Percentiles rank a stretch among this genome's conserved stretches.
These are phyloP conservation scores for Psidium friedrichsthalianum DNA, from an alignment of 345 rosid genomes.

Conservation along the genomic window DNA sequence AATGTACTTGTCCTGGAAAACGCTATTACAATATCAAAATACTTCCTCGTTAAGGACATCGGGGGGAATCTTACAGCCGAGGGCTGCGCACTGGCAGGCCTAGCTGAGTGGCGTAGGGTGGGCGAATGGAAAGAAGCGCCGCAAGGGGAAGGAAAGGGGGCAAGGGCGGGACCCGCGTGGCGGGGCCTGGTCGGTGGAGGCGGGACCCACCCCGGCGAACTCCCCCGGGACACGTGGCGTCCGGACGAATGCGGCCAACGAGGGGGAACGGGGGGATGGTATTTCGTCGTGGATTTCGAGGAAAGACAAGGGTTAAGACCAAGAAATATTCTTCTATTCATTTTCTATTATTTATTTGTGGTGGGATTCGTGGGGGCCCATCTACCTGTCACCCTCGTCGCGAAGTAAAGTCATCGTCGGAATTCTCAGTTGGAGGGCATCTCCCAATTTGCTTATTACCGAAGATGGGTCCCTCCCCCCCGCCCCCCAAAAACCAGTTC, in stretches of 20 bases:
- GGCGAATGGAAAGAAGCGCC: neutral
- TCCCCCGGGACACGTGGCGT: neutral
- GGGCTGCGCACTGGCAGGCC: neutral
- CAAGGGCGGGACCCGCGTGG: neutral
- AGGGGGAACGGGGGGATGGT: neutral
- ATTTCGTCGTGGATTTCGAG: neutral
- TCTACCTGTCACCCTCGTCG: neutral
- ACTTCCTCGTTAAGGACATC: neutral
- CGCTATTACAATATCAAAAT: neutral
- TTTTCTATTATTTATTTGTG: neutral
- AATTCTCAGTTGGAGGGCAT: neutral
- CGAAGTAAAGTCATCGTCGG: neutral
- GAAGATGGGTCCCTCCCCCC: neutral
- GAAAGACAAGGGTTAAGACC: neutral
- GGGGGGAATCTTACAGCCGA: neutral
- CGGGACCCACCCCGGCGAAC: neutral
- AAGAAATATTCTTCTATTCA: neutral
- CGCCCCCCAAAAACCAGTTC: neutral
- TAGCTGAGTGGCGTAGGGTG: neutral
- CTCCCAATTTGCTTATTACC: neutral
- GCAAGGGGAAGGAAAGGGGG: neutral
- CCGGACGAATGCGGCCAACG: neutral
- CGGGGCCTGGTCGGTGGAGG: neutral
- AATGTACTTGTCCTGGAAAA: neutral
- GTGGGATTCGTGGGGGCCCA: neutral